Percentiles rank a stretch among this genome's conserved stretches.
Evolutionary conservation across 331 rosid species (phyloP).

Genomic region (Rhamnella rubrinervis): DNA sequence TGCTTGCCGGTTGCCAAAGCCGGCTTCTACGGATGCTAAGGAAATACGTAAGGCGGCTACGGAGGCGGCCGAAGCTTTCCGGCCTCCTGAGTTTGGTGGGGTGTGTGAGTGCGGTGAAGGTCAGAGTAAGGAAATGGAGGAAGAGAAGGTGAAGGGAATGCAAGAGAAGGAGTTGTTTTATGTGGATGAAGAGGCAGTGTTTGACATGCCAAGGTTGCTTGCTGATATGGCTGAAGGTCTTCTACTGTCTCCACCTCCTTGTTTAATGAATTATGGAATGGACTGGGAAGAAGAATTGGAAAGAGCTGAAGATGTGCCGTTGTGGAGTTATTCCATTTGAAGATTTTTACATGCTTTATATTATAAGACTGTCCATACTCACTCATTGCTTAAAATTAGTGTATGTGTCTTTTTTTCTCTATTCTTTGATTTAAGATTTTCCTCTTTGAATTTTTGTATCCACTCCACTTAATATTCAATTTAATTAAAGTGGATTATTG

Average conservation of each 20-base stretch:
- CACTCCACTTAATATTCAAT: no score
- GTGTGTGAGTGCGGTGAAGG: neutral
- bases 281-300: slow-evolving; percentile 33
- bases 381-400: no score
- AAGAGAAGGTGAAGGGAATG: neutral
- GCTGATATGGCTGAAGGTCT: slow-evolving; percentile 60
- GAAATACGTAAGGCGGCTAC: slow-evolving; percentile 58
- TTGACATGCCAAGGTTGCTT: slow-evolving; percentile 42
- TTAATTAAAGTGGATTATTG: no score
- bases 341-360: no score
- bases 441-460: no score
- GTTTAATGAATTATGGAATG: neutral
- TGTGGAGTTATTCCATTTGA: slow-evolving; percentile 35
- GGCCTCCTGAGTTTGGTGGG: slow-evolving; percentile 22
- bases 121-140: slow-evolving; percentile 1
- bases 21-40: slow-evolving; percentile 38
- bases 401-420: no score
- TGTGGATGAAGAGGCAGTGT: slow-evolving; percentile 37
- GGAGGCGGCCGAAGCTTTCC: slow-evolving; percentile 51
- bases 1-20: slow-evolving; percentile 38
- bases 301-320: slow-evolving; percentile 16
- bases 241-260: slow-evolving; percentile 50
- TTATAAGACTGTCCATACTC: no score
- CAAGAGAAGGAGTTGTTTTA: neutral
- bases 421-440: no score